Evolutionary conservation across 768 basidiomycete genomes (phyloP), one percentile per base, ranked within the genome.

Genomic region (Boletus reticulatus): DNA sequence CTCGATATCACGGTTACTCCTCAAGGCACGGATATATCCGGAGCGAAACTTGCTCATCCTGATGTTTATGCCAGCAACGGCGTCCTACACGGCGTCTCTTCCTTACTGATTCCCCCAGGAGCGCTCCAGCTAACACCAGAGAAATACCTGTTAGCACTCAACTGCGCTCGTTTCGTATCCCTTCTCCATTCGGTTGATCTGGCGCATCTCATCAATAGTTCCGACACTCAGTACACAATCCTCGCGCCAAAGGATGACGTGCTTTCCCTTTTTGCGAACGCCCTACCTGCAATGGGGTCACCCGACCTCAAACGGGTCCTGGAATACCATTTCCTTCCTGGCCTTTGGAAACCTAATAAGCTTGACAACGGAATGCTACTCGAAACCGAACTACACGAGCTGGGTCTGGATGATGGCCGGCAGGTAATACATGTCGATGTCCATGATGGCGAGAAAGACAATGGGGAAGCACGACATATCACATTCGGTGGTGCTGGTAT

Each of bases 51-150:
- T 42, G 65, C 85, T 5, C 76, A 86, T n/a, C 82, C 84, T 7
- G 93, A 99, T 65, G 84, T 97, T 36, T 94, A 94, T 64, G 95
- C 92, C 6, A 87, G 90, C 31, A 99, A 99, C 64, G 97, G 96
- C 46, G 97, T 98, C 43, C 69, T 98, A 16, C 97, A 99, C 71
- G 82, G 93, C 42, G 81, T 98, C 24, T 89, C 89, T 14, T 82
- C 84, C 14, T 82, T 98, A 22, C 82, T 99, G 14, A 70, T 95
- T 12, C 90, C 93, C 8, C 78, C 82, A 4, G 85, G 84, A 16
- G 80, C 89, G 43, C 81, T 96, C 22, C 77, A 84, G 56, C 74
- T 94, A 43, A 98, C 95, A 5, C 89, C 95, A 17, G 97, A 98
- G 76, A 98, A 98, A 72, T 93, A 89, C 61, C 87, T 99, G 17